phyloP scores from a whole-genome alignment of 2,329 filamentous ascomycete genomes.

The Calonectria henricotiae region DNA sequence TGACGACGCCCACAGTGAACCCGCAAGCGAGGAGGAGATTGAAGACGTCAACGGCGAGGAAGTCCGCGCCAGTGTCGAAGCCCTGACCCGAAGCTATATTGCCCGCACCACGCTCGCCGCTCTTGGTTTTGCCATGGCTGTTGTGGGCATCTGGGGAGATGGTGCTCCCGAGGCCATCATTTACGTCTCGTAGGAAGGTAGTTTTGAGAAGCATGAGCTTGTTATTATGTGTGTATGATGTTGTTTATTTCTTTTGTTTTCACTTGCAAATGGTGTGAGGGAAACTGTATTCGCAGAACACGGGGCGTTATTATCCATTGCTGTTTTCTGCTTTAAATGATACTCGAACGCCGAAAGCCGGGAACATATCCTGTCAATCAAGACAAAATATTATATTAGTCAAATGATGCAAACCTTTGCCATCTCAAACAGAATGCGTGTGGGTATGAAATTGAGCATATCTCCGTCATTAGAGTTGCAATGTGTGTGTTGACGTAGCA shows the following conservation, averaged over 20 bases:
- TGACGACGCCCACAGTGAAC: slow-evolving; percentile 68
- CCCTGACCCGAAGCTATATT: slow-evolving; percentile 69
- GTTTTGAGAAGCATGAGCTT: background rate
- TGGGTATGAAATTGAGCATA: background rate
- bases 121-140: slow-evolving; percentile 73
- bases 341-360: slow-evolving; percentile 12
- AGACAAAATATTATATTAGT: slow-evolving; percentile 28
- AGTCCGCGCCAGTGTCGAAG: slow-evolving; percentile 71
- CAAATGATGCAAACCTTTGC: background rate
- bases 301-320: slow-evolving; percentile 42
- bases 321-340: slow-evolving; percentile 13
- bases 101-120: slow-evolving; percentile 71
- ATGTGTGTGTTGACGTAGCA: slow-evolving; percentile 40
- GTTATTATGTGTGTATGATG: slow-evolving; percentile 1
- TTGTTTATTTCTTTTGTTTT: slow-evolving; percentile 26
- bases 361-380: slow-evolving; percentile 46
- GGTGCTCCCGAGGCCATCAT: slow-evolving; percentile 62
- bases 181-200: slow-evolving; percentile 54
- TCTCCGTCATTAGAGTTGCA: background rate
- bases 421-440: no score
- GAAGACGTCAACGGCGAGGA: slow-evolving; percentile 75
- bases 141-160: slow-evolving; percentile 79
- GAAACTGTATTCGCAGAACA: slow-evolving; percentile 42
- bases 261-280: slow-evolving; percentile 36
- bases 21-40: slow-evolving; percentile 68